These are phyloP conservation scores for Parietaria judaica DNA, from an alignment of 306 rosid genomes.

Conservation along the genomic window DNA sequence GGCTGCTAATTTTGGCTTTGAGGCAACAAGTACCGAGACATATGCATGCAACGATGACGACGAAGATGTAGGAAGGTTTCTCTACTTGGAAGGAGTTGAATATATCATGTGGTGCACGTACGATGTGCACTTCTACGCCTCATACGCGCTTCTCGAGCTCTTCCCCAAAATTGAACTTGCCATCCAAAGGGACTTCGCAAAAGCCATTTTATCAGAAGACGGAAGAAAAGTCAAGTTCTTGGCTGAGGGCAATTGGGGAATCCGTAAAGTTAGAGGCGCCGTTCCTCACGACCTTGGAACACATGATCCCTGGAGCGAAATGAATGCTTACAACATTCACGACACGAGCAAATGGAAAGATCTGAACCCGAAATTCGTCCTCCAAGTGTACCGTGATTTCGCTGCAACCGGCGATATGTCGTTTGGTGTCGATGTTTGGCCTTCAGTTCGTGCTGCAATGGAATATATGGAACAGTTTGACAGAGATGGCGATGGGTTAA, in stretches of 20 bases:
- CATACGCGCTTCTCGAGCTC: slow-evolving; percentile 94
- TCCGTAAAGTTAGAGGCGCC: slow-evolving; percentile 95
- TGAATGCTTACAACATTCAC: slow-evolving; percentile 96
- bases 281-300: slow-evolving; percentile 97
- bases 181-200: slow-evolving; percentile 91
- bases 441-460: slow-evolving; percentile 92
- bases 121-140: slow-evolving; percentile 97
- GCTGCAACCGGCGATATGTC: slow-evolving; percentile 85
- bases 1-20: slow-evolving; percentile 16
- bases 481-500: slow-evolving; percentile 75
- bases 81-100: slow-evolving; percentile 96
- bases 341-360: slow-evolving; percentile 97
- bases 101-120: slow-evolving; percentile 98
- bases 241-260: slow-evolving; percentile 91
- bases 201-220: slow-evolving; percentile 90
- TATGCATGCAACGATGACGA: slow-evolving; percentile 19
- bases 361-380: slow-evolving; percentile 92
- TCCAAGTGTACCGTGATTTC: slow-evolving; percentile 89
- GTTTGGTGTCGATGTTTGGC: slow-evolving; percentile 98
- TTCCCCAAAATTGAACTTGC: slow-evolving; percentile 90
- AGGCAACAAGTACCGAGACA: slow-evolving; percentile 24
- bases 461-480: slow-evolving; percentile 94
- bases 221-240: slow-evolving; percentile 87
- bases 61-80: slow-evolving; percentile 87
- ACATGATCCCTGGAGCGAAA: slow-evolving; percentile 94